Conservation (phyloP, 1,284 basidiomycete species). For the Heliocybe sulcata region DNA sequence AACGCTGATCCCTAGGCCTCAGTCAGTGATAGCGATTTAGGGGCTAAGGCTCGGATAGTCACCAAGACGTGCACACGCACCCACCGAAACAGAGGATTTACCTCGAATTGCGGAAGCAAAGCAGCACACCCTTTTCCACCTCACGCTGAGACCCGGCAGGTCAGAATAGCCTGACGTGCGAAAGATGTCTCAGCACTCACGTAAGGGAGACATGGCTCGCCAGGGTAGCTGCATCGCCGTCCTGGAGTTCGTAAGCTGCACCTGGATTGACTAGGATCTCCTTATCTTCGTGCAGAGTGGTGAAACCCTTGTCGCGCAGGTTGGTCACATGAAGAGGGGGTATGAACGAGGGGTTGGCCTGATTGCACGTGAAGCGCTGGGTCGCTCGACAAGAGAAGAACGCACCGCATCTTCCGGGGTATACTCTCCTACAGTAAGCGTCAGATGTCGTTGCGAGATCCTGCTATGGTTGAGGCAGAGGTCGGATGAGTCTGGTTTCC, state of each 20-base stretch:
- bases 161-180: conserved; percentile 4
- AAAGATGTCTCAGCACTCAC: conserved; percentile 26
- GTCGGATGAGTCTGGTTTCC: conserved; percentile 39
- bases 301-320: conserved; percentile 1
- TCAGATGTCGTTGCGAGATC: conserved; percentile 51
- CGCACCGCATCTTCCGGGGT: conserved; percentile 46
- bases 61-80: conserved; percentile 52
- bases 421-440: conserved; percentile 44
- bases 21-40: neutral
- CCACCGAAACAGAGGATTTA: conserved; percentile 20
- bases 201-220: conserved; percentile 32
- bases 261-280: neutral
- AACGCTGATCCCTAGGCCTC: conserved; percentile 42
- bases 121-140: conserved; percentile 47
- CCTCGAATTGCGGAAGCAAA: conserved; percentile 30
- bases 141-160: conserved; percentile 26
- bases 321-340: conserved; percentile 39
- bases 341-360: conserved; percentile 31
- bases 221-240: conserved; percentile 45
- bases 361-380: neutral
- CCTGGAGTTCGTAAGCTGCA: conserved; percentile 22
- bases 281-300: neutral
- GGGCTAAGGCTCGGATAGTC: conserved; percentile 7
- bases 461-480: conserved; percentile 50
- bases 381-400: conserved; percentile 6